Evolutionary conservation across 208 protist genomes (phyloP), one percentile per base, ranked within the genome.

Genomic region (Hexamita inflata): DNA sequence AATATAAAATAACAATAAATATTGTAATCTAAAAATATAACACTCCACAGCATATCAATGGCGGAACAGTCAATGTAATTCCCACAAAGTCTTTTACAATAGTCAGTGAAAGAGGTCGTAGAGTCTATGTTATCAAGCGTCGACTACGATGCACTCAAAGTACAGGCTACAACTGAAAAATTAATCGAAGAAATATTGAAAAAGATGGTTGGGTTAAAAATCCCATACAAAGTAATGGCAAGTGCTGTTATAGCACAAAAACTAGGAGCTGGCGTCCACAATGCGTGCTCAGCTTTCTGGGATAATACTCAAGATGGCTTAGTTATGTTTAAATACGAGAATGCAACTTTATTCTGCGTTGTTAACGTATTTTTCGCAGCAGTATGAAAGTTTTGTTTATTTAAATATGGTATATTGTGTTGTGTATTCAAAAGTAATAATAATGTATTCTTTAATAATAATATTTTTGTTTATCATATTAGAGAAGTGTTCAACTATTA

Each of bases 171-270:
- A 24, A 66, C 60, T 30, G 32, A 66, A 28, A 9, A 73, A 26
- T 1, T 80, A 1, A 65, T 73, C 41, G 77, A 80, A 38, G 53
- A 57, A 9, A 53, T 80, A 4, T 42, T 75, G 34, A 76, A 77
- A 35, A 73, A 74, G 58, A 26, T 80, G 0, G 42, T 49, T 28
- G 68, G 32, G 19, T 35, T 65, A 7, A 90, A 91, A 74, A 92
- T 91, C 75, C 90, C 90, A 9, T 94, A 91, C 84, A 94, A 94
- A 78, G 93, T 88, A 64, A 77, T 92, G 32, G 88, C 92, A 30
- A 89, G 85, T 53, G 89, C 84, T 73, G 81, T 89, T 15, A 82
- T 94, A 13, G 92, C 90, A 86, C 90, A 94, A 82, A 86, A 86
- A 15, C 92, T 88, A 28, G 91, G 91, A 0, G 89, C 89, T 1